Evolutionary conservation across 495 filamentous ascomycete species (phyloP), one percentile per base, ranked within the genome.

Genomic region (Viridothelium virens): DNA sequence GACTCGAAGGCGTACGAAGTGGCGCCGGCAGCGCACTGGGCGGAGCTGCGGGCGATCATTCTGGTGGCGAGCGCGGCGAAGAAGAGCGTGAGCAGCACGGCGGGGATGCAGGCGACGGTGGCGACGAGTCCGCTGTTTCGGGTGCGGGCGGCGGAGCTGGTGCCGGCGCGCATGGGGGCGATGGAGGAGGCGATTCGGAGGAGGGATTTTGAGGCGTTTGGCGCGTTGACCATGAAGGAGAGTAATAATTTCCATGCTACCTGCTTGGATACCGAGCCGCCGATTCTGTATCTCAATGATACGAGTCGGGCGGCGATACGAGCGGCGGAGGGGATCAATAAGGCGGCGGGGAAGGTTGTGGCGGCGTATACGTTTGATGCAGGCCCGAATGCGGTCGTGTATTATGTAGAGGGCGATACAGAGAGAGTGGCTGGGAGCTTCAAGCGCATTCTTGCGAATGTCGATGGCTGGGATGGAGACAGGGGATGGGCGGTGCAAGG

Each of bases 241-340:
- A 92, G 89, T 73, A 99, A 99, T 77, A 87, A 84, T 64, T 99
- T 99, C 86, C 94, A 99, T 75, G 91, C 94, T 16, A 90, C 88
- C 38, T 97, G 94, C 74, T 79, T 93, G 66, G 94, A 99, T 79
- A 97, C 95, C 0, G 89, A 89, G 75, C 94, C 94, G 62, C 94
- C 94, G 14, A 97, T 99, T 69, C 96, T 96, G 79, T 99, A 99
- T 79, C 84, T 97, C 81, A 99, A 97, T 73, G 94, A 97, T 77
- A 87, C 93, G 25, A 89, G 85, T 18, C 80, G 89, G 16, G 91
- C 92, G 7, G 91, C 92, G 11, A 89, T 99, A 61, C 80, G 89
- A 62, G 86, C 89, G 2, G 92, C 97, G 37, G 91, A 97, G 79
- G 85, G 84, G 48, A 89, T 97, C 77, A 99, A 99, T 76, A 77